These are phyloP conservation scores for Beauveria sp. DNA, from an alignment of 2,329 filamentous ascomycete species.

Conservation along the genomic window DNA sequence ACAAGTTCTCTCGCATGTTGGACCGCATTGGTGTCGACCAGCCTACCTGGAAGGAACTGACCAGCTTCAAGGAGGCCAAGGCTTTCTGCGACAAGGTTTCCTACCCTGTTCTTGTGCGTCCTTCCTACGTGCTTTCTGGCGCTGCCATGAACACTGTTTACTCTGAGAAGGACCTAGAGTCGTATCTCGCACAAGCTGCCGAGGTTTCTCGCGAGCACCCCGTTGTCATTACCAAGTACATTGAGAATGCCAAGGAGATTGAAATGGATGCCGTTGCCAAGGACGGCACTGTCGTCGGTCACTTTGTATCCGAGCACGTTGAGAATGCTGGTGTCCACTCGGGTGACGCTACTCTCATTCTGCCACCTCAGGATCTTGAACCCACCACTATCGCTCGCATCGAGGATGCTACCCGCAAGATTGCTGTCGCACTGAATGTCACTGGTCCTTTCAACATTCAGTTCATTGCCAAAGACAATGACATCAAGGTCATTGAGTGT, in stretches of 20 bases:
- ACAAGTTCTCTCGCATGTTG: conserved; percentile 98
- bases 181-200: conserved; percentile 80
- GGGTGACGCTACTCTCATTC: conserved; percentile 89
- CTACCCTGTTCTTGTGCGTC: conserved; percentile 90
- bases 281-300: conserved; percentile 81
- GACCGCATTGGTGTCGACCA: conserved; percentile 93
- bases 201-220: conserved; percentile 94
- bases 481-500: conserved; percentile 99
- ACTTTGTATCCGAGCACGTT: conserved; percentile 97
- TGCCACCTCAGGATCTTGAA: conserved; percentile 90
- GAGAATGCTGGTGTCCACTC: conserved; percentile 98
- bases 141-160: conserved; percentile 99
- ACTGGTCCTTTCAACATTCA: conserved; percentile 98
- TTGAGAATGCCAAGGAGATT: conserved; percentile 98
- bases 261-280: conserved; percentile 98
- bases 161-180: conserved; percentile 84
- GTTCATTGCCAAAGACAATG: conserved; percentile 98
- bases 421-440: conserved; percentile 86
- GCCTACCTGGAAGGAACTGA: conserved; percentile 95
- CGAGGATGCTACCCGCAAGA: conserved; percentile 91
- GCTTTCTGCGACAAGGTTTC: conserved; percentile 81
- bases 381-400: conserved; percentile 83
- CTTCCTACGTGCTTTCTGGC: conserved; percentile 93
- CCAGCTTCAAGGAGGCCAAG: conserved; percentile 84
- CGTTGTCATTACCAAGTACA: conserved; percentile 98